These are phyloP conservation scores for Musa troglodytarum DNA, from an alignment of 176 grass and related monocot genomes.

Conservation along the genomic window DNA sequence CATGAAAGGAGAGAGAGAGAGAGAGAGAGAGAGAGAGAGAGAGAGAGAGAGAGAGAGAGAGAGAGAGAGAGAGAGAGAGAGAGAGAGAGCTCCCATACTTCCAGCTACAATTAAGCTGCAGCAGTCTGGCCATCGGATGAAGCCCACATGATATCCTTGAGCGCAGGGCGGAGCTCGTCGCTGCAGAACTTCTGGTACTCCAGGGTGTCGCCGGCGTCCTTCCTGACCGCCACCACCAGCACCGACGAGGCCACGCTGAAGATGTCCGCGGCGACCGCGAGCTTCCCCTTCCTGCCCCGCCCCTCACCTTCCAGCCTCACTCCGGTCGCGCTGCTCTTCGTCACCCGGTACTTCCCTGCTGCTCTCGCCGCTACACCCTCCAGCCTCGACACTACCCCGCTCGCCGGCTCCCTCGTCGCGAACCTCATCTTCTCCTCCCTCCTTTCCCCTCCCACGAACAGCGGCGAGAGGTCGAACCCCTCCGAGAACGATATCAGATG, in stretches of 20 bases:
- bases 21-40: too few relatives aligned
- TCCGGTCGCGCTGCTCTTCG: neutral
- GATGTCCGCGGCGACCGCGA: neutral
- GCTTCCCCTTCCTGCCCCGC: neutral
- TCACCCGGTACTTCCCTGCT: neutral
- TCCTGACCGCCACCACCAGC: neutral
- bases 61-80: too few relatives aligned
- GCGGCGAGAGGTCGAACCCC: slow-evolving; percentile 9
- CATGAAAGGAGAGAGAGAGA: too few relatives aligned
- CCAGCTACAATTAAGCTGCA: neutral
- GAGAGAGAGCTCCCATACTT: too few relatives aligned
- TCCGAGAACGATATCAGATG: slow-evolving; percentile 11
- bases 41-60: too few relatives aligned
- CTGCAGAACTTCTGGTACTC: neutral
- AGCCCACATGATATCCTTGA: neutral
- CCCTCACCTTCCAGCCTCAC: neutral
- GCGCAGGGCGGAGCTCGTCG: neutral
- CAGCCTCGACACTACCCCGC: neutral
- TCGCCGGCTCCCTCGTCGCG: slow-evolving; percentile 3
- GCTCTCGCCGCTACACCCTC: neutral
- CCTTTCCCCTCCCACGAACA: neutral
- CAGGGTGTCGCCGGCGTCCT: neutral
- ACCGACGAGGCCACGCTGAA: neutral
- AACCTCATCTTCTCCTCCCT: neutral
- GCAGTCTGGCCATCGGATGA: neutral